These are phyloP conservation scores for Nemania diffusa DNA, from an alignment of 2,329 filamentous ascomycete species.

Conservation along the genomic window DNA sequence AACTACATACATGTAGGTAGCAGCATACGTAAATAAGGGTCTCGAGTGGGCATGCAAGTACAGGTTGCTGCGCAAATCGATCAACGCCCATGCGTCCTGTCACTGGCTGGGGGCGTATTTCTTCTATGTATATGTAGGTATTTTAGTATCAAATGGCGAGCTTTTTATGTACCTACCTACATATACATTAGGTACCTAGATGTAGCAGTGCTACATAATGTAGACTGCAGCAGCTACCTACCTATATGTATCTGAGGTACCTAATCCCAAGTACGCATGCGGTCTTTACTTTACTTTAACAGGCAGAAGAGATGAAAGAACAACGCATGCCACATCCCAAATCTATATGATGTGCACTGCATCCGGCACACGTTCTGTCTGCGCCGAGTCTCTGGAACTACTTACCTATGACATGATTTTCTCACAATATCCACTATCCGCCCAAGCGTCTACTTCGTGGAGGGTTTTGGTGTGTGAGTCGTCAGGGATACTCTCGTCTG, in stretches of 20 bases:
- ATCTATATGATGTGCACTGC: background rate
- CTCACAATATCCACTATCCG: background rate
- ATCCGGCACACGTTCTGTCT: background rate
- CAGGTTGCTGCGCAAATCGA: too few relatives aligned
- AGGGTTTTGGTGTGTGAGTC: background rate
- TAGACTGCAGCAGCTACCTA: too few relatives aligned
- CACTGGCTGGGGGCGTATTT: background rate
- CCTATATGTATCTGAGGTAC: too few relatives aligned
- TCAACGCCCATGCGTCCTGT: background rate
- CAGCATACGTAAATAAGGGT: conserved; percentile 19
- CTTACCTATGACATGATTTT: background rate
- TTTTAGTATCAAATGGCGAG: background rate
- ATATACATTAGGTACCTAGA: background rate
- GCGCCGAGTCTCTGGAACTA: conserved; percentile 5
- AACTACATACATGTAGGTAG: too few relatives aligned
- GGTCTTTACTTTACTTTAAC: too few relatives aligned
- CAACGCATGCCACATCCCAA: too few relatives aligned
- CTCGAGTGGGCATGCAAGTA: background rate
- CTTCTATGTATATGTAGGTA: background rate
- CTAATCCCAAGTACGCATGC: too few relatives aligned
- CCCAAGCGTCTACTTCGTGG: background rate
- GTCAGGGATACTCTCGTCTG: background rate
- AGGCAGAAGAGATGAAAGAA: too few relatives aligned
- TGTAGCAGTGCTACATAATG: too few relatives aligned
- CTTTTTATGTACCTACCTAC: background rate